Percentiles rank a stretch among this genome's conserved stretches.
Conservation (phyloP, 2,329 filamentous ascomycete genomes). For the Plectosphaerella cucumerina region DNA sequence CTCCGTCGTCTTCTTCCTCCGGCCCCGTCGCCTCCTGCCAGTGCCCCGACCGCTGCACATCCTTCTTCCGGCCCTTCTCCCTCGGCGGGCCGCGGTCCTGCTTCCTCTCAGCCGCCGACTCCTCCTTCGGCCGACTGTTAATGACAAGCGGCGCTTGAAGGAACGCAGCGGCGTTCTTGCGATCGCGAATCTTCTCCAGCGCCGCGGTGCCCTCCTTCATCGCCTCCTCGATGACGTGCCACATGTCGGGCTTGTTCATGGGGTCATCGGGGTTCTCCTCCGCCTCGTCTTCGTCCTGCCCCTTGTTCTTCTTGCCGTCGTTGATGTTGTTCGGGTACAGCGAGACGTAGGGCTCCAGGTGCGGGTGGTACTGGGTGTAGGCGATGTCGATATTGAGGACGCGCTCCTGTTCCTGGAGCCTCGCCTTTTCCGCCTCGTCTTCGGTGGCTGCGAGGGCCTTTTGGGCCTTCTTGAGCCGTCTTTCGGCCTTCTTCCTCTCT, state of each 20-base stretch:
- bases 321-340: slow-evolving; percentile 44
- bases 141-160: slow-evolving; percentile 6
- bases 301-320: slow-evolving; percentile 27
- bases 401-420: slow-evolving; percentile 56
- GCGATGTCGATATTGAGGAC: slow-evolving; percentile 69
- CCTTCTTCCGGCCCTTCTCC: slow-evolving; percentile 12
- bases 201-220: slow-evolving; percentile 51
- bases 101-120: slow-evolving; percentile 9
- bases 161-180: slow-evolving; percentile 27
- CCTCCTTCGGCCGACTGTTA: slow-evolving; percentile 5
- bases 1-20: slow-evolving; percentile 46
- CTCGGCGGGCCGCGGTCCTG: slow-evolving; percentile 17
- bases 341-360: slow-evolving; percentile 66
- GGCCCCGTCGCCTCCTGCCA: slow-evolving; percentile 25
- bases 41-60: slow-evolving; percentile 29
- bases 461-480: slow-evolving; percentile 60
- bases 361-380: slow-evolving; percentile 70
- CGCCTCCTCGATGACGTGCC: slow-evolving; percentile 61
- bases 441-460: slow-evolving; percentile 50
- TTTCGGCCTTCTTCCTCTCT: slow-evolving; percentile 71
- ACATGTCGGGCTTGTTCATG: slow-evolving; percentile 49
- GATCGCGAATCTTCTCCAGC: slow-evolving; percentile 52
- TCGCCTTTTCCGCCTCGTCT: slow-evolving; percentile 45
- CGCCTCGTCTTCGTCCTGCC: slow-evolving; percentile 23
- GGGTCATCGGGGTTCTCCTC: slow-evolving; percentile 35